Base-by-base conservation (phyloP, 2,329 filamentous ascomycete species). In the Amylocarpus encephaloides region DNA sequence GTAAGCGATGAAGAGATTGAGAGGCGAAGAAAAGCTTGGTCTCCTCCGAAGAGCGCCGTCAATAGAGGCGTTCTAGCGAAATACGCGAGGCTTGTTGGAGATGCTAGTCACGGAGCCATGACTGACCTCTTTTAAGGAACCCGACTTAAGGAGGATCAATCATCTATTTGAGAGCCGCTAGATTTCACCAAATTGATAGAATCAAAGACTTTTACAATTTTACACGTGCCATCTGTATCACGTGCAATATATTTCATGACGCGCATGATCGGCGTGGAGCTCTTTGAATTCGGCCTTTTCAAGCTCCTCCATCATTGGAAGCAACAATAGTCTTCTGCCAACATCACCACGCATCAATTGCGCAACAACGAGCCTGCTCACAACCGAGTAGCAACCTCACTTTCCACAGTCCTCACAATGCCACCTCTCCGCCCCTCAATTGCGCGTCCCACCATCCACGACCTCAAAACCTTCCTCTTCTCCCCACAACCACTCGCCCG, bases 91-190 rank as follows among this genome's bases (percentile, higher is more conserved):
- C 69, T 96, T 63, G 92, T 97, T 0, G 86, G 90, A 1, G 91
- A 96, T 78, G 92, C 92, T 10, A 92, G 86, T 66, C 86, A 92
- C 62, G 92, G 92, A 5, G 90, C 90, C 7, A 86, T 95, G 70
- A 95, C 91, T 35, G 91, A 95, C 72, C 66, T 84, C 50, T 87
- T 83, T 53, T 80, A 33, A 59, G 10, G 7, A 34, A n/a, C n/a
- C n/a, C n/a, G n/a, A n/a, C n/a, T 33, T 43, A 33, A 26, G 22
- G 39, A 22, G 9, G 16, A 46, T 5, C 9, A 16, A 10, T 13
- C 34, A 36, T 13, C 34, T 36, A 36, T 36, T 16, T 13, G 4
- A 13, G 34, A 26, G 22, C 22, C 22, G 4, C 3, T 36, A 36
- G 34, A 36, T 36, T 36, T 36, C 15, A 36, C 15, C 12, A 13